Percentiles rank a stretch among this genome's conserved stretches.
These are phyloP conservation scores for Metarhizium brunneum DNA, from an alignment of 2,329 filamentous ascomycete genomes.

Conservation along the genomic window DNA sequence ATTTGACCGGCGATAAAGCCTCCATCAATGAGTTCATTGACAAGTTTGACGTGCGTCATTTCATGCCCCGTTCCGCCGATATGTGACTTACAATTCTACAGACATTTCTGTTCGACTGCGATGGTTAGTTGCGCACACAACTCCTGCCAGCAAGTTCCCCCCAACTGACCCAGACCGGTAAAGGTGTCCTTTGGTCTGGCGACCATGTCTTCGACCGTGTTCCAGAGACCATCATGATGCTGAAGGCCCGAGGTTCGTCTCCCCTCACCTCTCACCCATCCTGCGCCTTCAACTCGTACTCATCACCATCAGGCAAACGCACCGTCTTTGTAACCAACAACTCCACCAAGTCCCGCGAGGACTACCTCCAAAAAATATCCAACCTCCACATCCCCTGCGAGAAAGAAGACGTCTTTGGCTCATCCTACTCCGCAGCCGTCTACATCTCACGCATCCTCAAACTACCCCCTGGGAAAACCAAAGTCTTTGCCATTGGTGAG, in stretches of 20 bases:
- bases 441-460: conserved; percentile 92
- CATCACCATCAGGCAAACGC: conserved; percentile 60
- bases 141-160: background rate
- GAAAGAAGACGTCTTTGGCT: conserved; percentile 90
- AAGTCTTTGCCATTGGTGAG: conserved; percentile 92
- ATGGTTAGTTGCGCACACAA: conserved; percentile 53
- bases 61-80: background rate
- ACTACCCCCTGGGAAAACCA: conserved; percentile 69
- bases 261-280: background rate
- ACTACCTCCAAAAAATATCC: conserved; percentile 89
- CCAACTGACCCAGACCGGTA: conserved; percentile 6
- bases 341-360: conserved; percentile 86
- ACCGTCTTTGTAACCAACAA: conserved; percentile 98
- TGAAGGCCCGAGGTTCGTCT: conserved; percentile 64
- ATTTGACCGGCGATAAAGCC: conserved; percentile 70
- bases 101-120: conserved; percentile 85
- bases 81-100: conserved; percentile 2
- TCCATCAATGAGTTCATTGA: conserved; percentile 78
- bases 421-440: conserved; percentile 87
- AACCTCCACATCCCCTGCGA: conserved; percentile 68
- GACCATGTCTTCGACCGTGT: conserved; percentile 81
- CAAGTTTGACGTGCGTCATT: conserved; percentile 72
- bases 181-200: conserved; percentile 93
- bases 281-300: background rate
- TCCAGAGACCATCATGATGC: conserved; percentile 73